Evolutionary conservation across 2,329 filamentous ascomycete species (phyloP), one percentile per base, ranked within the genome.

Genomic region (Thielaviopsis musarum): DNA sequence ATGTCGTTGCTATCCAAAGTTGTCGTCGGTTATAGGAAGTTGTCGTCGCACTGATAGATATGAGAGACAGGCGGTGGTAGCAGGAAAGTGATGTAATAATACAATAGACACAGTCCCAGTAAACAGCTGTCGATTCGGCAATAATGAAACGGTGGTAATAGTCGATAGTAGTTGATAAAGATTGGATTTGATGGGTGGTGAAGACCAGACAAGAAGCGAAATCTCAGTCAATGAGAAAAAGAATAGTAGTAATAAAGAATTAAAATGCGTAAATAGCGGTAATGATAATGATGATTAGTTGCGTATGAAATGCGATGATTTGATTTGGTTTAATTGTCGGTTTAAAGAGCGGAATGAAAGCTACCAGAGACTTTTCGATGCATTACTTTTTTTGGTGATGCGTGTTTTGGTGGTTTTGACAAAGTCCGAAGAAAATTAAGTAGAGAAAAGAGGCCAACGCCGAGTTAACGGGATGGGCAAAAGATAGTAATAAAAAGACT

Each of bases 181-280:
- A 62, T 56, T 63, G 41, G 24, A 56, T 26, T 59, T 52, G 52
- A 62, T 62, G 63, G 65, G 63, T 62, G 66, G 66, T 65, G 66
- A 64, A 62, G 59, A 63, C 63, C 65, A 69, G 68, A 69, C 64
- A 63, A 65, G 65, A 70, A 69, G 61, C 63, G 66, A 69, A 66
- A 66, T 65, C 73, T 74, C 74, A 77, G 64, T 77, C 74, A 75
- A 76, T 76, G 75, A 51, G 74, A 73, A 65, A n/a, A 2, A 21
- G 17, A 49, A 49, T 49, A 21, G 30, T 63, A 63, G 64, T 64
- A 62, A 60, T 66, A 67, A 66, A 66, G 67, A 65, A 66, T 67
- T 66, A 68, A 64, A 63, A 64, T 65, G 65, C 19, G 49, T 38
- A 51, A 19, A 49, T 51, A 26, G 49, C n/a, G 26, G 58, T 21